Evolutionary conservation across 805 yeast genomes (phyloP), one percentile per base, ranked within the genome.

Genomic region (Candida qinlingensis): DNA sequence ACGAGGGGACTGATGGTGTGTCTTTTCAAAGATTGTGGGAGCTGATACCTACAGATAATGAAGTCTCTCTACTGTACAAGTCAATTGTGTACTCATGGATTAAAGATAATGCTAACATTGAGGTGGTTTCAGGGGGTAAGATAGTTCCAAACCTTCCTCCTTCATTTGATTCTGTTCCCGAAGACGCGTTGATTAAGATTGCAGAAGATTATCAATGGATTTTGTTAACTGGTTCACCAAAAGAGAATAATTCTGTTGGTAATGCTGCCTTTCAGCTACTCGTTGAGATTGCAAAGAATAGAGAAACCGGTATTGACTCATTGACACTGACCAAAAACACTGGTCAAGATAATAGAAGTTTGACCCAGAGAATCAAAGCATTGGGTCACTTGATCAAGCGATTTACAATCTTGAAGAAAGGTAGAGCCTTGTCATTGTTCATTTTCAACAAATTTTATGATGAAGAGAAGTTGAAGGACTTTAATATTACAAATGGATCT

Each of bases 261-360:
- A 77, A 73, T 9, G 63, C 66, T 36, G 82, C 86, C 11, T 78
- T 73, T 57, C 76, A 76, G 25, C 59, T 85, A 37, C 61, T 85
- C 25, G 67, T 79, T 44, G 81, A 77, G 43, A 81, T 85, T 46
- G 86, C 90, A 0, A 75, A 72, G 50, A 61, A 76, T 31, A 80
- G 80, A 27, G 65, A 70, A 0, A 56, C 63, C 1, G 94, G 94
- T 8, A 77, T 85, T 12, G 72, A 77, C 43, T 77, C 91, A 0
- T 67, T 79, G 31, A 80, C 78, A 28, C 67, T 85, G 49, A 76
- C 82, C 3, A 66, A 68, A 38, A 70, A 66, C 19, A 77, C 90
- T 0, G 77, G 77, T 7, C 94, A 85, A 63, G 94, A 85, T 57
- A 77, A 83, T 13, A 72, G 92, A 53, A 83, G 90, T 49, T 69